Conservation (phyloP, 2,329 filamentous ascomycete genomes). For the Aureobasidium uvarum region DNA sequence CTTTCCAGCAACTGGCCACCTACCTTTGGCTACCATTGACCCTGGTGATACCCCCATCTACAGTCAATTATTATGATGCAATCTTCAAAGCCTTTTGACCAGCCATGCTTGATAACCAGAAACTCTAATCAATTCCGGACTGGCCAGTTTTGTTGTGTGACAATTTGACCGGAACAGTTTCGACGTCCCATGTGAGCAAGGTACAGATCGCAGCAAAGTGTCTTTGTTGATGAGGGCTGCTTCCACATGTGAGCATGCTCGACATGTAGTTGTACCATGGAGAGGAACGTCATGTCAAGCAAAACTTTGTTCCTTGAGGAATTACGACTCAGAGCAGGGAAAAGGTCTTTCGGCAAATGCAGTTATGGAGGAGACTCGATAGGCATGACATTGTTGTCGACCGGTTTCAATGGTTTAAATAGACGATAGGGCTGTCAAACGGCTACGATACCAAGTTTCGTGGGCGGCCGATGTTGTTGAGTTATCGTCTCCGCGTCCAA, state of each 20-base stretch:
- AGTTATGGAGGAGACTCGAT: not conserved
- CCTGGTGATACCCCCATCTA: not conserved
- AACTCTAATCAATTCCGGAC: not conserved
- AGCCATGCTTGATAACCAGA: not conserved
- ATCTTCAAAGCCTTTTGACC: not conserved
- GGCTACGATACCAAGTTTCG: conserved; percentile 6
- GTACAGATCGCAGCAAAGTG: not conserved
- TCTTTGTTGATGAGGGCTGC: too few relatives aligned
- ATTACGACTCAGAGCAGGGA: not conserved
- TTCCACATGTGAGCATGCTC: not conserved
- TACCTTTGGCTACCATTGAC: not conserved
- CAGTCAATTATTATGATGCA: not conserved
- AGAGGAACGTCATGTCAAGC: not conserved
- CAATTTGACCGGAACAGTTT: not conserved
- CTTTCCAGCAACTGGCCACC: not conserved
- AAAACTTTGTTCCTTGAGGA: not conserved
- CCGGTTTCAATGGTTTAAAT: not conserved
- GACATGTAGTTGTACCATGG: not conserved
- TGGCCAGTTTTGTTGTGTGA: not conserved
- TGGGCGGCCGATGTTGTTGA: conserved; percentile 13
- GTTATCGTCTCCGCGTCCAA: conserved; percentile 4
- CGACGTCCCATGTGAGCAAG: not conserved
- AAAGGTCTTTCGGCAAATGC: not conserved
- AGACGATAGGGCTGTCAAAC: conserved; percentile 6
- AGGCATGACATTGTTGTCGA: not conserved